A percentile compares a stretch with the other conserved stretches of the same genome.
Evolutionary conservation across 2,329 filamentous ascomycete genomes (phyloP).

Genomic region (Xylariales sp.): DNA sequence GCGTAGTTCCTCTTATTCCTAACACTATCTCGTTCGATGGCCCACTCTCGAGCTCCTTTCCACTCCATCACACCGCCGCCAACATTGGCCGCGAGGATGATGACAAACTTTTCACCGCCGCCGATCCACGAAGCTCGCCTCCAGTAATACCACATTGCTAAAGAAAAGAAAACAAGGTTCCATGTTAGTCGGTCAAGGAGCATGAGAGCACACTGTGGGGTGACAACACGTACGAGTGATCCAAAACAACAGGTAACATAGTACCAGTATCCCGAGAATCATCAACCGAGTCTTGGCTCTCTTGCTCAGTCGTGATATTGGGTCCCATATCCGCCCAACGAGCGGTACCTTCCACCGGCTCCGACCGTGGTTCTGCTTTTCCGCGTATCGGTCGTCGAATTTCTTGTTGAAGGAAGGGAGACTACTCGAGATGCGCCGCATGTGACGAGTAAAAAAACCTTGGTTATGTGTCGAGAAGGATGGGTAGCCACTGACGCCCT

Average conservation of each 20-base stretch:
- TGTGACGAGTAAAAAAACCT: constrained; percentile 83
- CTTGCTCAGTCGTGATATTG: constrained; percentile 52
- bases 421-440: constrained; percentile 73
- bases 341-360: constrained; percentile 49
- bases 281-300: constrained; percentile 62
- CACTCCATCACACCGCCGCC: constrained; percentile 98
- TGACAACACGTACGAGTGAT: constrained; percentile 73
- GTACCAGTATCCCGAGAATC: constrained; percentile 53
- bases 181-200: no score
- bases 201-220: no score
- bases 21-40: constrained; percentile 93
- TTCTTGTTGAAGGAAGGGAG: constrained; percentile 66
- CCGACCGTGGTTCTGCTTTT: constrained; percentile 72
- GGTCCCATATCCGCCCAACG: constrained; percentile 40
- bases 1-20: constrained; percentile 92
- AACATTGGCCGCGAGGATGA: constrained; percentile 89
- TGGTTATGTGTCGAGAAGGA: constrained; percentile 77
- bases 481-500: constrained; percentile 69
- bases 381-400: constrained; percentile 48
- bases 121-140: constrained; percentile 70
- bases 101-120: constrained; percentile 85
- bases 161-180: no score
- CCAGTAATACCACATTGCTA: constrained; percentile 59
- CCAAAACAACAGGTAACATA: constrained; percentile 64
- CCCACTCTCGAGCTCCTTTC: constrained; percentile 97